These are phyloP conservation scores for Thelonectria olida DNA, from an alignment of 2,329 filamentous ascomycete species.

Conservation along the genomic window DNA sequence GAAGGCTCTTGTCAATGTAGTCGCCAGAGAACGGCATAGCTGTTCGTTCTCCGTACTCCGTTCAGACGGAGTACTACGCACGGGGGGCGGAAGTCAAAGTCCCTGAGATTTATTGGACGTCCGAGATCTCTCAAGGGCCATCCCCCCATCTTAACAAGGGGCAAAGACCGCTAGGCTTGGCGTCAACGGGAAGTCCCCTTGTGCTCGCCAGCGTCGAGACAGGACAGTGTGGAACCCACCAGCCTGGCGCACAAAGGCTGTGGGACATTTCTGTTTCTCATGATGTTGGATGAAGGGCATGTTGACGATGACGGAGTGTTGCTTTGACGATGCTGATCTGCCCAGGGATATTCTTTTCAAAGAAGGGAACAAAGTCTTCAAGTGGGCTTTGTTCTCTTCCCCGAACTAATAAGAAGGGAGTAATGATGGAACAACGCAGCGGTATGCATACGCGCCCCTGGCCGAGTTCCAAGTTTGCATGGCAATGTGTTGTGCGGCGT, in stretches of 20 bases:
- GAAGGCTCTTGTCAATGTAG: background rate
- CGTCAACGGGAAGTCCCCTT: conserved; percentile 28
- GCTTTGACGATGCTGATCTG: conserved; percentile 9
- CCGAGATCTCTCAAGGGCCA: conserved; percentile 33
- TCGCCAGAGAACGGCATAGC: background rate
- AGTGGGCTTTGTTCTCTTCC: background rate
- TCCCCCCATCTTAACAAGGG: conserved; percentile 27
- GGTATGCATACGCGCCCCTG: background rate
- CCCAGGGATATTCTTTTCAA: background rate
- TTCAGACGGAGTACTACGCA: background rate
- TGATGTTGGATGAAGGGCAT: background rate
- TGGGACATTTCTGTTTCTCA: background rate
- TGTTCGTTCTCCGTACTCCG: background rate
- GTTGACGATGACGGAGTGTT: background rate
- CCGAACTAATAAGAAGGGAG: conserved; percentile 1
- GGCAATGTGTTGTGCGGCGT: conserved; percentile 20
- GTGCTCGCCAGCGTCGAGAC: conserved; percentile 11
- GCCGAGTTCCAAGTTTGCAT: conserved; percentile 4
- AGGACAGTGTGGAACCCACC: conserved; percentile 25
- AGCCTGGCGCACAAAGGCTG: conserved; percentile 14
- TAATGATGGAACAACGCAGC: background rate
- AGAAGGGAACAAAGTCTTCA: background rate
- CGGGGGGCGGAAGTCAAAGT: conserved; percentile 7
- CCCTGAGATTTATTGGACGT: conserved; percentile 30
- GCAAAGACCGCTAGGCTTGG: conserved; percentile 31